Conservation (phyloP, 306 rosid genomes). For the Hippophae gyantsensis region DNA sequence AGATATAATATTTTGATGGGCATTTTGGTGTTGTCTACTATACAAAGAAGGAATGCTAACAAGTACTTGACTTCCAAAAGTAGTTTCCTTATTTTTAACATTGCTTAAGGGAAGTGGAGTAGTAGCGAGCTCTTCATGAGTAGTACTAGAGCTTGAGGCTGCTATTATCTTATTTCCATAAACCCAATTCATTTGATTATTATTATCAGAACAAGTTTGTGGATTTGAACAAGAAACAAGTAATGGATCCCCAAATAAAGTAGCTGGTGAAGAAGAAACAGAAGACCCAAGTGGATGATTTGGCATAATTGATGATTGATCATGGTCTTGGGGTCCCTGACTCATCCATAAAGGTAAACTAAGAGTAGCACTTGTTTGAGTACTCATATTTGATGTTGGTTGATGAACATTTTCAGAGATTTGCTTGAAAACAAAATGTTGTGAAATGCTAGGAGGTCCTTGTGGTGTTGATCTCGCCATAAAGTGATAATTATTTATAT, state of each 20-base stretch:
- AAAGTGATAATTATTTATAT: constrained; percentile 38
- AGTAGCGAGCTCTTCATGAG: constrained; percentile 24
- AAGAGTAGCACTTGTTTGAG: constrained; percentile 2
- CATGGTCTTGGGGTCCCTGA: constrained; percentile 23
- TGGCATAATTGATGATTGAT: neutral
- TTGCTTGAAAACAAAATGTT: constrained; percentile 55
- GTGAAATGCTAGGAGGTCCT: constrained; percentile 22
- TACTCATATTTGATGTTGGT: constrained; percentile 10
- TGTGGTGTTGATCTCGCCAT: constrained; percentile 18
- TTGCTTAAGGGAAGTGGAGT: constrained; percentile 28
- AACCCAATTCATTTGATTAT: constrained; percentile 54
- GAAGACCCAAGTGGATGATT: neutral
- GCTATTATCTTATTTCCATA: constrained; percentile 28
- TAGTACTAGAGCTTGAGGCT: constrained; percentile 17
- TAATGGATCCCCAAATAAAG: constrained; percentile 29
- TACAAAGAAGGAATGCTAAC: constrained; percentile 42
- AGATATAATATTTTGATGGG: constrained; percentile 22
- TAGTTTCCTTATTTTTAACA: constrained; percentile 26
- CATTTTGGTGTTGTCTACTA: constrained; percentile 35
- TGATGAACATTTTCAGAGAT: constrained; percentile 23
- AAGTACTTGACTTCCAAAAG: too few species aligned
- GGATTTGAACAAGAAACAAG: constrained; percentile 29
- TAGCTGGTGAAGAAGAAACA: constrained; percentile 14
- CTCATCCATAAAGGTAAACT: constrained; percentile 54
- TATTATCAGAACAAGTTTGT: neutral